A percentile compares a stretch with the other conserved stretches of the same genome.
Conservation (phyloP, 2,329 filamentous ascomycete species). For the Aphanoascus verrucosus region DNA sequence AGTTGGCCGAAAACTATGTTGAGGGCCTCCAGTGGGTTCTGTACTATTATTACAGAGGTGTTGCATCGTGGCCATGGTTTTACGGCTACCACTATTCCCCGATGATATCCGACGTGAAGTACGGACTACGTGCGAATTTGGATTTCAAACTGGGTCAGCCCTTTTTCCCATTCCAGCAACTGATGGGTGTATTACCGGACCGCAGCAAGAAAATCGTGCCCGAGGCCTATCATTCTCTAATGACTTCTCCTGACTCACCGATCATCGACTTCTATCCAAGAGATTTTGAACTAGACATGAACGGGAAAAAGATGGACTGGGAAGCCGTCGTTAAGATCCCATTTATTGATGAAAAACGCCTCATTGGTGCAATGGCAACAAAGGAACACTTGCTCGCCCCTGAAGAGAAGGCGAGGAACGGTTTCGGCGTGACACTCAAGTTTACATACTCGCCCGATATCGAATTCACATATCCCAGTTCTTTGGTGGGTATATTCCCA, state of each 20-base stretch:
- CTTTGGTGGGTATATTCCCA: conserved; percentile 79
- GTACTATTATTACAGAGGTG: conserved; percentile 94
- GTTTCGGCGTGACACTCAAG: conserved; percentile 84
- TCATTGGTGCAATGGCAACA: conserved; percentile 75
- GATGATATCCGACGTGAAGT: conserved; percentile 90
- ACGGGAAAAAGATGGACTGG: conserved; percentile 99
- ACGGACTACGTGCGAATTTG: conserved; percentile 74
- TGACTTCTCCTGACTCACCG: conserved; percentile 81
- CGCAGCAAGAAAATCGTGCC: conserved; percentile 96
- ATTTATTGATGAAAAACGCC: conserved; percentile 85
- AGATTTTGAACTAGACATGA: conserved; percentile 97
- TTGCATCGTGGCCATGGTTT: conserved; percentile 98
- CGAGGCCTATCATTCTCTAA: conserved; percentile 72
- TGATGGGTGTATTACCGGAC: conserved; percentile 96
- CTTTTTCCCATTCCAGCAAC: conserved; percentile 87
- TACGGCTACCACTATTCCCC: conserved; percentile 95
- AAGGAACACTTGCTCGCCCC: conserved; percentile 67
- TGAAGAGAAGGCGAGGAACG: conserved; percentile 72
- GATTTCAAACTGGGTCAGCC: conserved; percentile 91
- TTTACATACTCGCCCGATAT: conserved; percentile 73
- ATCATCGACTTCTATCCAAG: conserved; percentile 97
- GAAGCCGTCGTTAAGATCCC: conserved; percentile 98
- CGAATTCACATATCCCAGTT: conserved; percentile 77
- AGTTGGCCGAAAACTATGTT: conserved; percentile 89
- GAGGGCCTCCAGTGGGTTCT: conserved; percentile 96